These are phyloP conservation scores for Inonotus hispidus DNA, from an alignment of 1,284 basidiomycete genomes.

Conservation along the genomic window DNA sequence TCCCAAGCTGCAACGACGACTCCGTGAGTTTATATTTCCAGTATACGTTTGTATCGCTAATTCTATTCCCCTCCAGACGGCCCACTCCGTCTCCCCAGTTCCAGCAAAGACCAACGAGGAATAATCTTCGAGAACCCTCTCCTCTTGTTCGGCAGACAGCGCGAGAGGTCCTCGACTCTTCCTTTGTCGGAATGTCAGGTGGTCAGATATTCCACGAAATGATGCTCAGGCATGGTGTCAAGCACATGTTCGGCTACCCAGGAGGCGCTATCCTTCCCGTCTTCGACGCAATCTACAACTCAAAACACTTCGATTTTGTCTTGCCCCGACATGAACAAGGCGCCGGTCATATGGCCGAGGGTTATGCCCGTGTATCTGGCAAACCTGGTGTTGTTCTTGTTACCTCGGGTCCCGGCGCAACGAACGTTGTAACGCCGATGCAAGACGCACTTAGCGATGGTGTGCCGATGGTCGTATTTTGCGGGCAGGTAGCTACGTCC, in stretches of 20 bases:
- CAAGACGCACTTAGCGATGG: slow-evolving; percentile 97
- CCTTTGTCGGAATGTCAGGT: slow-evolving; percentile 91
- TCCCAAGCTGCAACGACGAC: slow-evolving; percentile 51
- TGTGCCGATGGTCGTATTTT: slow-evolving; percentile 92
- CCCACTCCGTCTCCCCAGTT: slow-evolving; percentile 60
- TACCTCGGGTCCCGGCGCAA: slow-evolving; percentile 96
- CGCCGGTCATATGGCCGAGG: slow-evolving; percentile 98
- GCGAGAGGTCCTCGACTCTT: slow-evolving; percentile 47
- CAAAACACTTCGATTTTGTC: slow-evolving; percentile 92
- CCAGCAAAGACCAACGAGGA: slow-evolving; percentile 57
- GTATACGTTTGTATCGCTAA: slow-evolving; percentile 15
- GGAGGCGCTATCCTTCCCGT: slow-evolving; percentile 98
- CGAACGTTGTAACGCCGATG: slow-evolving; percentile 97
- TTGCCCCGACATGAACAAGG: slow-evolving; percentile 97
- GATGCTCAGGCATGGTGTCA: slow-evolving; percentile 97
- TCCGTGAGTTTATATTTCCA: slow-evolving; percentile 44
- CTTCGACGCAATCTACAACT: slow-evolving; percentile 98
- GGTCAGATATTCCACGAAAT: slow-evolving; percentile 99
- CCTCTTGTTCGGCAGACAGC: slow-evolving; percentile 42
- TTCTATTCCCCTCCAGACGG: slow-evolving; percentile 39
- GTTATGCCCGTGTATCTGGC: slow-evolving; percentile 95
- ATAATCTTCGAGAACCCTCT: slow-evolving; percentile 40
- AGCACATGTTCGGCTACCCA: slow-evolving; percentile 97
- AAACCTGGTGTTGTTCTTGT: slow-evolving; percentile 98
- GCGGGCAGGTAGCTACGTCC: slow-evolving; percentile 97